A percentile compares a stretch with the other conserved stretches of the same genome.
Conservation (phyloP, 495 filamentous ascomycete species). For the Filosporella fistucella region DNA sequence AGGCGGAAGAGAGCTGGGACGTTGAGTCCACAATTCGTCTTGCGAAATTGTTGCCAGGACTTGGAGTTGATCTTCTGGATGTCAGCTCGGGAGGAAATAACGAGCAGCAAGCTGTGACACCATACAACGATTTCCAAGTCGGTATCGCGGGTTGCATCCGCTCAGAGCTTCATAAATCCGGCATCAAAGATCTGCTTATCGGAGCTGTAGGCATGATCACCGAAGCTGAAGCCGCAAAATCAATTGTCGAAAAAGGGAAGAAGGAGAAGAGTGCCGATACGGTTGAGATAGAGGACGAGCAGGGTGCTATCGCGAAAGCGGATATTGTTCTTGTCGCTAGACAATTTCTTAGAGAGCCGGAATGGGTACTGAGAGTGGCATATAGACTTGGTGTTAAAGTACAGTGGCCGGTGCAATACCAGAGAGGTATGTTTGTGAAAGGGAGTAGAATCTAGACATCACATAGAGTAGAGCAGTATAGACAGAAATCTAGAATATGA, state of each 20-base stretch:
- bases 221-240: conserved; percentile 52
- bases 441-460: conserved; percentile 15
- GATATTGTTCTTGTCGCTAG: conserved; percentile 60
- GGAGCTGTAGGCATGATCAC: conserved; percentile 74
- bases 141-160: conserved; percentile 58
- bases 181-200: conserved; percentile 50
- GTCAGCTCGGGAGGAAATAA: conserved; percentile 68
- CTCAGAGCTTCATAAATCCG: conserved; percentile 47
- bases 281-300: conserved; percentile 36
- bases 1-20: conserved; percentile 55
- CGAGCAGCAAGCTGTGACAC: conserved; percentile 50
- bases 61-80: conserved; percentile 72
- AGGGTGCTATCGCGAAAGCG: conserved; percentile 42
- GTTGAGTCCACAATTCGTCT: conserved; percentile 56
- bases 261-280: conserved; percentile 7
- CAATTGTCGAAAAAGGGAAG: conserved; percentile 42
- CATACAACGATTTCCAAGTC: conserved; percentile 55
- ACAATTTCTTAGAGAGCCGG: conserved; percentile 63
- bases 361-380: conserved; percentile 59
- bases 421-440: conserved; percentile 12
- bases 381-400: conserved; percentile 56
- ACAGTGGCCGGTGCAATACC: conserved; percentile 51
- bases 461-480: not conserved
- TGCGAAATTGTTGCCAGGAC: conserved; percentile 56
- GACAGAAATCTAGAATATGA: not conserved